Evolutionary conservation across 495 filamentous ascomycete genomes (phyloP).

Genomic region (Poronia punctata): DNA sequence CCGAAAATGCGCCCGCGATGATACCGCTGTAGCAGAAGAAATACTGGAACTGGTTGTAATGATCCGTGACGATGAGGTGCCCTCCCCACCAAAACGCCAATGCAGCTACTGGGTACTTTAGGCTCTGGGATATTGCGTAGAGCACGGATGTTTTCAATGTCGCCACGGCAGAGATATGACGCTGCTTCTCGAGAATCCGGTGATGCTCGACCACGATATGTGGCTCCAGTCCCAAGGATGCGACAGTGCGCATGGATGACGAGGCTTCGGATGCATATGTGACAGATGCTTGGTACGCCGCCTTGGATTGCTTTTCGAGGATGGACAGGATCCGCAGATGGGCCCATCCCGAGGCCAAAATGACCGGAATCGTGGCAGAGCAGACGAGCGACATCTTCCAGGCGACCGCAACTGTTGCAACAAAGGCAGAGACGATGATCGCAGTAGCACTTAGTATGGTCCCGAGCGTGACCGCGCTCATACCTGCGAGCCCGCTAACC

Average conservation of each 20-base stretch:
- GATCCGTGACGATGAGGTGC: constrained; percentile 58
- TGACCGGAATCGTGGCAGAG: constrained; percentile 68
- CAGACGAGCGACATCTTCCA: constrained; percentile 92
- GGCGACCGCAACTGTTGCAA: constrained; percentile 60
- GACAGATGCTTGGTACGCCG: constrained; percentile 66
- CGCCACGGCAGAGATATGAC: constrained; percentile 48
- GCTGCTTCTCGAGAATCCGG: constrained; percentile 52
- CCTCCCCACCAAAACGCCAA: constrained; percentile 73
- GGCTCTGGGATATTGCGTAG: constrained; percentile 72
- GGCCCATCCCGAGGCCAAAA: constrained; percentile 80
- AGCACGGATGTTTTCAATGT: constrained; percentile 56
- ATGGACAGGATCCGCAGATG: constrained; percentile 64
- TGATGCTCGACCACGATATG: constrained; percentile 67
- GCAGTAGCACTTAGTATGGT: constrained; percentile 70
- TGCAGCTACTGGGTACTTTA: constrained; percentile 67
- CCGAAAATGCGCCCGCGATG: constrained; percentile 34
- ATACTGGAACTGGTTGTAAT: constrained; percentile 72
- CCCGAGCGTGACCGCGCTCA: constrained; percentile 75
- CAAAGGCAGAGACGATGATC: constrained; percentile 62
- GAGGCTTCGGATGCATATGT: constrained; percentile 85
- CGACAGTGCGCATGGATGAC: constrained; percentile 82
- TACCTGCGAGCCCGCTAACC: constrained; percentile 74
- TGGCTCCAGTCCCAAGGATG: constrained; percentile 50
- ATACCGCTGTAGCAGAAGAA: constrained; percentile 68
- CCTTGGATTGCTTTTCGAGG: constrained; percentile 68